Base-by-base conservation (phyloP, 1,284 basidiomycete species). In the Cryptococcus jaspeensis region DNA sequence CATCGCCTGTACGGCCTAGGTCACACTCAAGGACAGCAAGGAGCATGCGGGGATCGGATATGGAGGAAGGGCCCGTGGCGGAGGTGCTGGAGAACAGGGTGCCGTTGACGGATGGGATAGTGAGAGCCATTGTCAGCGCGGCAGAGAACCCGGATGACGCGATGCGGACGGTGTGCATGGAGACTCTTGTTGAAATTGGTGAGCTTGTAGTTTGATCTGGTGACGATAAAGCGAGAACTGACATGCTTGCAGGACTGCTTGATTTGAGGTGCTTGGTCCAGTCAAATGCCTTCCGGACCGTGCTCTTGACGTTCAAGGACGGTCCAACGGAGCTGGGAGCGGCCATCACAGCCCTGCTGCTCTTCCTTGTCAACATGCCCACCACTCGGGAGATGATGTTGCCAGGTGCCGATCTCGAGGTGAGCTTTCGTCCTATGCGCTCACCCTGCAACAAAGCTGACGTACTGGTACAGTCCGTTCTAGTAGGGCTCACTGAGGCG, bases 121-220 rank as follows among this genome's bases (percentile, higher is more conserved):
- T 95, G 78, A 85, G 96, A 36, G 88, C 91, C 2, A 78, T 99
- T 11, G 87, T 97, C 48, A 89, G 92, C n/a, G 84, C 95, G 5
- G 92, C 93, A 0, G 94, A 99, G 72, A 90, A 94, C 57, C 81
- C 84, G 5, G 95, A 99, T 60, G 96, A 99, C 71, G 87, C 89
- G 1, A 88, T 99, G 68, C 83, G 87, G 54, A 81, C 84, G 2
- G 85, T 95, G 49, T 92, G 87, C 56, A 82, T 98, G 40, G 87
- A 96, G 76, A 98, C 93, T 0, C 78, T 99, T 47, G 84, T 90
- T 0, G 96, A 99, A 79, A 89, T 98, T 48, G 80, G 92, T 92
- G 63, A 32, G 13, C 37, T 32, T 43, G 7, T n/a, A 20, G 44
- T 35, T n/a, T 25, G 3, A n/a, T n/a, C 20, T 22, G 32, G n/a